Evolutionary conservation across 306 rosid species (phyloP).

Genomic region (Elaeagnus macrophylla): DNA sequence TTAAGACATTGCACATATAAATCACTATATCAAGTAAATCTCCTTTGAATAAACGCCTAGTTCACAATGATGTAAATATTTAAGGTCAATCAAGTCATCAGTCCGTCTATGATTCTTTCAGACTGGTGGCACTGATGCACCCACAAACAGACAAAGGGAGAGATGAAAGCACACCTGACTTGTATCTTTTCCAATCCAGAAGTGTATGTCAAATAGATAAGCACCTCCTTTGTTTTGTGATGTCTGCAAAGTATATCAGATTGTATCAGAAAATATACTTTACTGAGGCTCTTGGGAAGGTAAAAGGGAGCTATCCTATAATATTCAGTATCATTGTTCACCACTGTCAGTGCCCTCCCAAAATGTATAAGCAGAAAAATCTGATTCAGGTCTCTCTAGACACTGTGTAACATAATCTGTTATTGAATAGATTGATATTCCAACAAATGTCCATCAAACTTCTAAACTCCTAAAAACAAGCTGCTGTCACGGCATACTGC

Average conservation of each 20-base stretch:
- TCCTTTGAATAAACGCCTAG: constrained; percentile 5
- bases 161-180: constrained; percentile 62
- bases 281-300: not conserved
- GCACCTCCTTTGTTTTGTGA: constrained; percentile 87
- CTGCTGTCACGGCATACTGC: no score
- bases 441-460: no score
- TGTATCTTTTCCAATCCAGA: constrained; percentile 98
- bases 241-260: constrained; percentile 43
- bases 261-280: not conserved
- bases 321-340: not conserved
- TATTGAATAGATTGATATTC: no score
- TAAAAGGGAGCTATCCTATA: not conserved
- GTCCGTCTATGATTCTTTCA: not conserved
- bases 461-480: no score
- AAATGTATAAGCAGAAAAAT: no score
- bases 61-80: not conserved
- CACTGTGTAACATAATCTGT: no score
- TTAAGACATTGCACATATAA: constrained; percentile 10
- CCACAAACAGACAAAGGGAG: constrained; percentile 1
- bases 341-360: not conserved
- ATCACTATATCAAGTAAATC: constrained; percentile 4
- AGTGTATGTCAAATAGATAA: constrained; percentile 77
- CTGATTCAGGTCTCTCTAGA: no score
- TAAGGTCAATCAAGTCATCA: constrained; percentile 7
- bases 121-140: no score